A percentile compares a stretch with the other conserved stretches of the same genome.
Evolutionary conservation across 306 rosid species (phyloP).

Genomic region (Prunus persica): DNA sequence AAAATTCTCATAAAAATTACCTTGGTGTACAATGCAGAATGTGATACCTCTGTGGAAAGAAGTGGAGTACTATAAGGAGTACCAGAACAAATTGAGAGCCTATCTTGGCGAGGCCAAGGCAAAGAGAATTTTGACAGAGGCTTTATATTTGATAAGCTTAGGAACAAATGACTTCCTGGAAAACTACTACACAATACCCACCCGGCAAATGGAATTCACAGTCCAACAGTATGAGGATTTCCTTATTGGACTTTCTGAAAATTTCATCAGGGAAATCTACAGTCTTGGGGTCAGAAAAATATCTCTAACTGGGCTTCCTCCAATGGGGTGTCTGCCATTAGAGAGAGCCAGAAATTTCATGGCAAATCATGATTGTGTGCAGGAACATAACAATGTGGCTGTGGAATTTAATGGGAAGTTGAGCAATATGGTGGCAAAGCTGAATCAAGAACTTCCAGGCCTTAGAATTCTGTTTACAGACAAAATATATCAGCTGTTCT

Average conservation of each 20-base stretch:
- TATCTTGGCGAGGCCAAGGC: slow-evolving; percentile 51
- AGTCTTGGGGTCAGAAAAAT: slow-evolving; percentile 57
- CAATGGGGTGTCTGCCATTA: slow-evolving; percentile 83
- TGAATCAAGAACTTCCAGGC: slow-evolving; percentile 40
- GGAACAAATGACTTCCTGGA: slow-evolving; percentile 81
- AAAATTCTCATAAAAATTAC: too few relatives aligned
- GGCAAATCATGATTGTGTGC: slow-evolving; percentile 21
- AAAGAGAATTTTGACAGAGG: slow-evolving; percentile 30
- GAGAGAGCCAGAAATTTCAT: slow-evolving; percentile 56
- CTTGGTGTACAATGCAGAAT: slow-evolving; percentile 37
- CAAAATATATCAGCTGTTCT: slow-evolving; percentile 11
- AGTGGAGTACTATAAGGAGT: slow-evolving; percentile 62
- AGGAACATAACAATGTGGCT: slow-evolving; percentile 40
- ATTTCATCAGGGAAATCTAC: slow-evolving; percentile 46
- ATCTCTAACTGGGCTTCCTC: slow-evolving; percentile 63
- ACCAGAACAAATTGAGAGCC: slow-evolving; percentile 46
- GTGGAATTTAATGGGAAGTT: slow-evolving; percentile 40
- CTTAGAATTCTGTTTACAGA: slow-evolving; percentile 18
- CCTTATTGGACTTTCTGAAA: slow-evolving; percentile 38
- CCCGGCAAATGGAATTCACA: slow-evolving; percentile 37
- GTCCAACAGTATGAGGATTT: slow-evolving; percentile 48
- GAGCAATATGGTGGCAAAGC: slow-evolving; percentile 17
- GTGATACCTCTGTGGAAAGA: slow-evolving; percentile 82
- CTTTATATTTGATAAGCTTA: slow-evolving; percentile 55
- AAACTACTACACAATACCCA: slow-evolving; percentile 53